Conservation (phyloP, 139 green algal genomes). For the Chlamydomonas incerta region DNA sequence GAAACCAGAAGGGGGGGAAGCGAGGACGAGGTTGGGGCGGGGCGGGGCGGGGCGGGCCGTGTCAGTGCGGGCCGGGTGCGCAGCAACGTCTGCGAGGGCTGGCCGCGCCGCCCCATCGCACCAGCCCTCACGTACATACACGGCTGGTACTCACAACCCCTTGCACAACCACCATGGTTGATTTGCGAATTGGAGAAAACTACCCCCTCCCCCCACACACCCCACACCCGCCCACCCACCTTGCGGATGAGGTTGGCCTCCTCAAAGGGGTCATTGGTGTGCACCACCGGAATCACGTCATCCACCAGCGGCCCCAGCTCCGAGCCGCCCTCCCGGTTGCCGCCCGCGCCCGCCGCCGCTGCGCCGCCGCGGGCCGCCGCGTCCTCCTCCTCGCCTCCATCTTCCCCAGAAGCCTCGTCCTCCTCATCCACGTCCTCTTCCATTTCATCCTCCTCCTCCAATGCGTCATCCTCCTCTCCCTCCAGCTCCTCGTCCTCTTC, state of each 20-base stretch:
- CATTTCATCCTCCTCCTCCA: background rate
- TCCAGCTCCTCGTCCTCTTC: background rate
- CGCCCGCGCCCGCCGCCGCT: background rate
- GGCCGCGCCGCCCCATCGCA: too few relatives aligned
- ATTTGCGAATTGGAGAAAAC: too few relatives aligned
- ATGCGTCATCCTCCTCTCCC: background rate
- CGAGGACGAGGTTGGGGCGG: too few relatives aligned
- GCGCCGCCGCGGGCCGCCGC: background rate
- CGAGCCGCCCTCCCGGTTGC: background rate
- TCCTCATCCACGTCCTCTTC: background rate
- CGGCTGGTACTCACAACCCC: too few relatives aligned
- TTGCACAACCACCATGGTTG: too few relatives aligned
- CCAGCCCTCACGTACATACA: too few relatives aligned
- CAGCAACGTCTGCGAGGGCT: too few relatives aligned
- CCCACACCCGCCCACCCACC: background rate
- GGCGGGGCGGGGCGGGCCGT: too few relatives aligned
- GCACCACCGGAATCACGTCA: constrained; percentile 40
- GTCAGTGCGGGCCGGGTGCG: background rate
- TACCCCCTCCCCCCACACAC: background rate
- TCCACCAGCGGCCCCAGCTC: constrained; percentile 16
- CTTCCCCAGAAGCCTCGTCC: background rate
- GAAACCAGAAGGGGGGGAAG: too few relatives aligned
- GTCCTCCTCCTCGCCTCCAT: background rate
- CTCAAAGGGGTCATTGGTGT: constrained; percentile 70
- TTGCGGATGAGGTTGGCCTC: constrained; percentile 82